Base-by-base conservation (phyloP, 2,329 filamentous ascomycete genomes). In the Talaromyces verruculosus region DNA sequence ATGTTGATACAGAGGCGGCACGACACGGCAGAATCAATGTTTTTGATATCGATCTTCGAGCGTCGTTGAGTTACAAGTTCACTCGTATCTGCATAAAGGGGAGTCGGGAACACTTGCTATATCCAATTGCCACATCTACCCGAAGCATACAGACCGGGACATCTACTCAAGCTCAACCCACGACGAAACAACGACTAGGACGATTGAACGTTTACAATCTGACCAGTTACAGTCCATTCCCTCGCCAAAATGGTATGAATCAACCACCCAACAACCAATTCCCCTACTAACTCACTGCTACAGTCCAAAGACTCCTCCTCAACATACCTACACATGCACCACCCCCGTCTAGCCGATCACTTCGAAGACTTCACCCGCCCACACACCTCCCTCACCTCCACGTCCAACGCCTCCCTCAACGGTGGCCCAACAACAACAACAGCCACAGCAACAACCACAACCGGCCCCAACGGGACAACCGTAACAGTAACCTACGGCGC, bases 221-320 rank as follows among this genome's bases (percentile, higher is more conserved):
- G 28, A 55, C 35, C 17, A 33, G 15, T 53, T 30, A 1, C 28
- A 33, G 13, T 49, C 35, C 35, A 37, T 37, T 37, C 35, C 1
- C 35, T 37, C 35, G 35, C 15, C n/a, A 57, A 57, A 37, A 57
- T 57, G 53, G 53, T 57, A 55, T 2, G 1, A 19, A 30, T 8
- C 15, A n/a, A n/a, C 49, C n/a, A 19, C 17, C 3, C 15, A 55
- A 3, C n/a, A 19, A n/a, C 5, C 15, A 37, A 15, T 17, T 15
- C 2, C 19, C 33, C n/a, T 0, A 11, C 28, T 55, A 19, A 55
- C 3, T 55, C 15, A 53, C 3, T n/a, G 15, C 28, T 3, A 30
- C 69, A 83, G 82, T 82, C 81, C 72, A 82, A 82, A 79, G 82
- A 84, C 72, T 82, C 81, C 71, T 82, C 81, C 67, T 73, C 77